Base-by-base conservation (phyloP, 192 early-diverging fungal species). In the Chytriomyces hyalinus region DNA sequence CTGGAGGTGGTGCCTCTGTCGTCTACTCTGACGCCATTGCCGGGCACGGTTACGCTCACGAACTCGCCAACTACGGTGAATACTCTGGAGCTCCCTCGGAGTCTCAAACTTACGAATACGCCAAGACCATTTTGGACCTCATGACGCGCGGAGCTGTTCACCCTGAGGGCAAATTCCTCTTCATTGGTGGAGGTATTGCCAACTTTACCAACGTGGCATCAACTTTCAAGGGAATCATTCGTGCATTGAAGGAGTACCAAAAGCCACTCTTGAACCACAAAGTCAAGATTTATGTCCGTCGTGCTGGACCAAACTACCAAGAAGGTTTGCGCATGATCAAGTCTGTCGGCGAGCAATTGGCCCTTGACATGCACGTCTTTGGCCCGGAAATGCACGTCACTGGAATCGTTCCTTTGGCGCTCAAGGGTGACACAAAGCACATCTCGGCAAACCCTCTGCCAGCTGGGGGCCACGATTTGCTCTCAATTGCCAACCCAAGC, bases 11-110 rank as follows among this genome's bases (percentile, higher is more conserved):
- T 84, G 97, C 97, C 67, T 96, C 94, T 28, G 97, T 99, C 47
- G 96, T 97, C 26, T 99, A 97, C 85, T 94, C 95, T 44, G 97
- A 99, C 84, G 97, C 97, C 47, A 99, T 99, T 83, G 96, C 97
- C n/a, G 95, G 95, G 59, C 91, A 94, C 53, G 97, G 97, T 46
- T 96, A 84, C 70, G 95, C 97, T 6, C 77, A 90, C 80, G 96
- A 99, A 85, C 89, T 99, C 28, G 97, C 97, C 85, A 99, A 99
- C 90, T 99, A 99, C 85, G 97, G 97, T 80, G 97, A 99, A 87
- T 99, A 99, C 91, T 99, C 97, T 64, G 97, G 97, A 62, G 97
- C 97, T 44, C 97, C 97, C 6, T 95, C 96, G n/a, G 97, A 99
- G 85, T 93, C 92, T 36, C 97, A 99, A 87, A 99, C 97, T 22